Evolutionary conservation across 345 rosid species (phyloP), one percentile per base, ranked within the genome.

Genomic region (Eucalyptus sideroxylon): DNA sequence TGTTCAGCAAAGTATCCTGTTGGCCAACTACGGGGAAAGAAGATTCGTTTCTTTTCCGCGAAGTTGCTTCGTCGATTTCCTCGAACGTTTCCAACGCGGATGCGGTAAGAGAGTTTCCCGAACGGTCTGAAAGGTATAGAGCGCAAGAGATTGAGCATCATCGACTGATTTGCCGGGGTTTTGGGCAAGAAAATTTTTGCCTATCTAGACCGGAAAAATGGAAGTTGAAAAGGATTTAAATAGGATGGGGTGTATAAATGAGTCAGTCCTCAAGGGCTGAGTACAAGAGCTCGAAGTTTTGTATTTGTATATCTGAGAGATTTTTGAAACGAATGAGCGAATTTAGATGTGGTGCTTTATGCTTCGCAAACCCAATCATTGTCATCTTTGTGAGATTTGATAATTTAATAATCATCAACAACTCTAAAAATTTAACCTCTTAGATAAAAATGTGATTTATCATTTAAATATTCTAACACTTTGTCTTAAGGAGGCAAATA

Each of bases 401-500:
- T 16, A 6, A 1, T 42, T 42, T 42, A 1, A 51, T 51, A 0
- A 17, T 51, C 4, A 6, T 51, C 23, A 51, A 51, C 2, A 7
- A 1, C 0, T 51, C 9, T 51, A 51, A 51, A 51, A 51, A 7
- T 51, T 51, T 51, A 51, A 19, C 4, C 0, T 53, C 19, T 53
- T 53, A 53, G 0, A 53, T 19, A 53, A 19, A 53, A 0, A 53
- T 0, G 5, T 53, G 5, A 53, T 7, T 53, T 53, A 53, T 19
- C 1, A 19, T 19, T 53, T 53, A 19, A 53, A 53, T 7, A 53
- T 53, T 53, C 0, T 1, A 19, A 3, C 0, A 53, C 24, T 53
- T 53, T 53, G 0, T 0, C 0, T 53, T 19, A 0, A 53, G 5
- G 1, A 53, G 10, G 5, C 5, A 4, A 53, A 53, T 53, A 53